A percentile compares a stretch with the other conserved stretches of the same genome.
Conservation (phyloP, 2,329 filamentous ascomycete genomes). For the Penicillium sclerotigenum region DNA sequence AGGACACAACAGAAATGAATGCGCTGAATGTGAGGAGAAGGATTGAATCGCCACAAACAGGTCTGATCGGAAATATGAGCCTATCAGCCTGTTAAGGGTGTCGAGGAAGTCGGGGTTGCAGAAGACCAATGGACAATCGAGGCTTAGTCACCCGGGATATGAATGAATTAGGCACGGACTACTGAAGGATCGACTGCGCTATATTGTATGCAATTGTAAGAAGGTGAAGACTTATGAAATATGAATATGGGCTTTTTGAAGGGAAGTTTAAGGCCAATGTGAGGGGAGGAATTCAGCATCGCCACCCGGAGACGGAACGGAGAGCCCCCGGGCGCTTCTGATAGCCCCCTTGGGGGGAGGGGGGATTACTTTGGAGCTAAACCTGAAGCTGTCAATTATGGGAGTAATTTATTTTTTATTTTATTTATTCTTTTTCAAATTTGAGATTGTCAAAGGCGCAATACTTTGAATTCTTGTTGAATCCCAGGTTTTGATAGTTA, state of each 20-base stretch:
- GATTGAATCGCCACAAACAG: slow-evolving; percentile 9
- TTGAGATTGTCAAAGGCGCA: background rate
- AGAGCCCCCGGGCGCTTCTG: slow-evolving; percentile 1
- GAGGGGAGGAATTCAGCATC: slow-evolving; percentile 1
- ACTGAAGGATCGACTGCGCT: slow-evolving; percentile 8
- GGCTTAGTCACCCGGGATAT: slow-evolving; percentile 8
- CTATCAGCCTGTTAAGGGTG: slow-evolving; percentile 7
- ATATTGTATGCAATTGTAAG: background rate
- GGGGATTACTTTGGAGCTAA: slow-evolving; percentile 3
- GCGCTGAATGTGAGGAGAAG: slow-evolving; percentile 11
- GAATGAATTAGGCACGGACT: background rate
- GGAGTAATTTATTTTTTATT: background rate
- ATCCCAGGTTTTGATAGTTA: too few relatives aligned
- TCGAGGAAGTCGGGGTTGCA: background rate
- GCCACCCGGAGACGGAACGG: slow-evolving; percentile 7
- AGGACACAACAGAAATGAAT: slow-evolving; percentile 16
- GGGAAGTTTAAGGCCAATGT: background rate
- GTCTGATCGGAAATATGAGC: slow-evolving; percentile 8
- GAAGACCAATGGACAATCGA: too few relatives aligned
- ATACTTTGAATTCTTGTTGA: background rate
- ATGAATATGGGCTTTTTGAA: background rate
- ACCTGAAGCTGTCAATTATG: background rate
- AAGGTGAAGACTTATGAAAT: background rate
- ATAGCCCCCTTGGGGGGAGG: background rate
- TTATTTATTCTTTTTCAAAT: too few relatives aligned